Evolutionary conservation across 768 basidiomycete genomes (phyloP), one percentile per base, ranked within the genome.

Genomic region (Psilocybe cubensis): DNA sequence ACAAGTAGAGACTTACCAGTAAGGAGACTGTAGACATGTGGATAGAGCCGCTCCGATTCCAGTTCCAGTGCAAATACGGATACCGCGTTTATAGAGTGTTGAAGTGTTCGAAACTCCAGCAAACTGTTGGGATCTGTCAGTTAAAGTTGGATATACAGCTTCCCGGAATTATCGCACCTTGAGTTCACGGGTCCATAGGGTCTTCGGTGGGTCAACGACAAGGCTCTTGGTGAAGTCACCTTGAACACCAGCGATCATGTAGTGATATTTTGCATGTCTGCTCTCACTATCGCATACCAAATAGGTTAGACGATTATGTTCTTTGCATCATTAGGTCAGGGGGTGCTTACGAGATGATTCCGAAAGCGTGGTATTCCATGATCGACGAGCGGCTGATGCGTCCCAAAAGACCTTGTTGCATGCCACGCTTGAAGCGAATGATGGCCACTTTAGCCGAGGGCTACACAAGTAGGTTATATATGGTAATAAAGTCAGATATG

Each of bases 331-430:
- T 23, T 38, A 7, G 51, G 52, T 52, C 3, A 23, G 54, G 40
- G 53, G 31, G 41, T 14, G 68, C 85, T 60, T 61, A 89, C 87
- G 87, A 89, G 57, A 92, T 81, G 58, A 88, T 86, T 52, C 89
- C 90, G 58, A 92, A 92, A 28, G 89, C 88, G 68, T 92, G 91
- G 69, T 91, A 92, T 70, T 92, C 90, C 87, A 85, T 83, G 60
- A 91, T 79, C 28, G 86, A 79, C 18, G 83, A 83, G 31, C 89
- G 87, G 59, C 87, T 87, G 74, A 92, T 81, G 54, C 90, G 83
- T 20, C 85, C 85, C 29, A 92, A 77, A 25, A 92, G 77, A 55
- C 90, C 89, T 68, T 92, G 91, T 67, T 91, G 90, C 89, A 92
- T 92, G 49, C 91, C 90, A 64, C 90, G 84, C 70, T 85, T 78